Conservation (phyloP, 345 rosid species). For the Clausena lansium region DNA sequence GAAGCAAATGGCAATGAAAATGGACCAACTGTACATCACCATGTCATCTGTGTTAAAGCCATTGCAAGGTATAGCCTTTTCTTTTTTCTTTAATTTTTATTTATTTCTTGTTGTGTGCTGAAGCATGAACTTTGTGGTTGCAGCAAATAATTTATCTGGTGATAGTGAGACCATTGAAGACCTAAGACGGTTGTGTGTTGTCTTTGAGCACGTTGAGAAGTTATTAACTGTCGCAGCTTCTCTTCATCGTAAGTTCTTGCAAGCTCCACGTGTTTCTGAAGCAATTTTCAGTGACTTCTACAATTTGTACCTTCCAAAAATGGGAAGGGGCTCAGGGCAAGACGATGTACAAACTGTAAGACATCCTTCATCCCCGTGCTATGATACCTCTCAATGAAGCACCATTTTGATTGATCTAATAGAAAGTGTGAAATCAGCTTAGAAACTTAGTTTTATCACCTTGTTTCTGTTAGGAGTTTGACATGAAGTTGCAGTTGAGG, state of each 20-base stretch:
- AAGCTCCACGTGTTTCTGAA: conserved; percentile 67
- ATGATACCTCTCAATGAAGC: background rate
- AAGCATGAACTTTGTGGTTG: conserved; percentile 16
- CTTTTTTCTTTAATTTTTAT: background rate
- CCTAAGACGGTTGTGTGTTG: conserved; percentile 53
- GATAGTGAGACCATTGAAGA: conserved; percentile 57
- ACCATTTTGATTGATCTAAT: background rate
- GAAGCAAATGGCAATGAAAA: conserved; percentile 63
- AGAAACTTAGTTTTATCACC: background rate
- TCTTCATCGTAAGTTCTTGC: conserved; percentile 78
- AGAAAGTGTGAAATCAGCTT: background rate
- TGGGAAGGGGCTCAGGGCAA: conserved; percentile 52
- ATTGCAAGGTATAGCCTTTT: conserved; percentile 50
- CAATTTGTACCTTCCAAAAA: conserved; percentile 49
- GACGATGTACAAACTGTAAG: conserved; percentile 39
- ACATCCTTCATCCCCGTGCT: background rate
- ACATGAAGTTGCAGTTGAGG: conserved; percentile 49
- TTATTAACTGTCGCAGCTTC: conserved; percentile 74
- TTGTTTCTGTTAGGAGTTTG: conserved; percentile 56
- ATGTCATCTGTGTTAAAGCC: conserved; percentile 56
- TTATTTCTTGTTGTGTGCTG: conserved; percentile 2
- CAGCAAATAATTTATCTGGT: conserved; percentile 58
- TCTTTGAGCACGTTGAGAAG: conserved; percentile 82
- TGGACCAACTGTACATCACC: conserved; percentile 74
- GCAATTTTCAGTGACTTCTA: conserved; percentile 71